Conservation (phyloP, 495 filamentous ascomycete genomes). For the Penicillium simplicissimum region DNA sequence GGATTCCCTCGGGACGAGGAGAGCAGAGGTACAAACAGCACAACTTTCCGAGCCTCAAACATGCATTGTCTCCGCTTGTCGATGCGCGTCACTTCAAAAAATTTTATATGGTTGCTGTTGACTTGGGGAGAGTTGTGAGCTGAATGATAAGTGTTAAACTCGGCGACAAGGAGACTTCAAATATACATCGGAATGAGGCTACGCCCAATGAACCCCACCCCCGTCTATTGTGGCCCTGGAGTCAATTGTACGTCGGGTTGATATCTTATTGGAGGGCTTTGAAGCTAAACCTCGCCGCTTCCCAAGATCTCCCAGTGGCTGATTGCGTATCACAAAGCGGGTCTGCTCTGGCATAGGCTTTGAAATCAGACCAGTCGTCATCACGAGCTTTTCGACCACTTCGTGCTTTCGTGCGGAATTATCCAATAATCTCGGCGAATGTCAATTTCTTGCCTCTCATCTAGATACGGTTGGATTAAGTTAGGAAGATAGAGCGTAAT, state of each 20-base stretch:
- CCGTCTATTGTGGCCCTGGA: background rate
- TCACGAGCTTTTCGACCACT: background rate
- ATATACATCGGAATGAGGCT: background rate
- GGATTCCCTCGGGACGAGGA: no score
- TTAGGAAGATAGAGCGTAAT: no score
- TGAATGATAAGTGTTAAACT: no score
- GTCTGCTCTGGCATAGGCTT: conserved; percentile 7
- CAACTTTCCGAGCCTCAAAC: conserved; percentile 1
- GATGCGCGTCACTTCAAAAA: background rate
- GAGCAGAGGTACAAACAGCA: background rate
- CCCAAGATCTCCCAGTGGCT: conserved; percentile 22
- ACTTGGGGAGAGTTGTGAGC: no score
- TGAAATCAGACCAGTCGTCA: conserved; percentile 4
- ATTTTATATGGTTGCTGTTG: no score
- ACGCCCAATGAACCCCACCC: background rate
- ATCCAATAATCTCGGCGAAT: background rate
- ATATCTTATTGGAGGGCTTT: background rate
- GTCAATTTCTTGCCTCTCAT: no score
- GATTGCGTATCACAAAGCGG: conserved; percentile 16
- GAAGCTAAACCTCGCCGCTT: background rate
- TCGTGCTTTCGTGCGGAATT: background rate
- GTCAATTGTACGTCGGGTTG: background rate
- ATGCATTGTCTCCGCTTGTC: background rate
- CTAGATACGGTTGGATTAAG: no score
- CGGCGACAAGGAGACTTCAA: background rate